phyloP scores from a whole-genome alignment of 75 land plant genomes.

The Selaginella moellendorffii region DNA sequence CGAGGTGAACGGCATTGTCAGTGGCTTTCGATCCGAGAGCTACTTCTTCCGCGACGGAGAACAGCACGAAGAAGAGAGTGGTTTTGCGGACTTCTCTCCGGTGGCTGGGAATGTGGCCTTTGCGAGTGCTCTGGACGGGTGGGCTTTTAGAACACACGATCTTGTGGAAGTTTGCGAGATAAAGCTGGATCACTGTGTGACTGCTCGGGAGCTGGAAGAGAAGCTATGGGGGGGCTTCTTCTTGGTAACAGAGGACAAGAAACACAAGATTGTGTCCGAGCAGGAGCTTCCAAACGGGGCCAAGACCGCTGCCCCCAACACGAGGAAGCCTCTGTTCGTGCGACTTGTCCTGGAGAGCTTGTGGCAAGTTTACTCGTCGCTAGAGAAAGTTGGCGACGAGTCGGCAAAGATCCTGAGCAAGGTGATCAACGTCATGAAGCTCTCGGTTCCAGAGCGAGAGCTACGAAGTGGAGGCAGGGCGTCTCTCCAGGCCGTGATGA shows the following conservation, averaged over 20 bases:
- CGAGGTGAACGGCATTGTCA: conserved; percentile 70
- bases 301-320: conserved; percentile 48
- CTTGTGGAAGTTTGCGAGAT: conserved; percentile 63
- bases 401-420: conserved; percentile 40
- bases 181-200: conserved; percentile 23
- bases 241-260: conserved; percentile 46
- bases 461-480: conserved; percentile 53
- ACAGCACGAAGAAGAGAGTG: conserved; percentile 73
- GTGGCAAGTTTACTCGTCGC: conserved; percentile 69
- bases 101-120: conserved; percentile 87
- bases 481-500: conserved; percentile 72
- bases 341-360: conserved; percentile 71
- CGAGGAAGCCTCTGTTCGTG: conserved; percentile 80
- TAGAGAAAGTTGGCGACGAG: conserved; percentile 41
- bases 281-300: too few relatives aligned
- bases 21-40: conserved; percentile 67
- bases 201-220: conserved; percentile 23
- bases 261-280: conserved; percentile 63
- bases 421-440: conserved; percentile 61
- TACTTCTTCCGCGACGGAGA: conserved; percentile 37
- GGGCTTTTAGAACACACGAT: conserved; percentile 55
- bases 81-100: conserved; percentile 85
- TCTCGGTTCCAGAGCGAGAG: conserved; percentile 64
- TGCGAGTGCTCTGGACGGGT: conserved; percentile 79
- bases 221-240: conserved; percentile 72